A percentile compares a stretch with the other conserved stretches of the same genome.
These are phyloP conservation scores for Spergularia azorica DNA, from an alignment of 179 eudicot genomes.

Conservation along the genomic window DNA sequence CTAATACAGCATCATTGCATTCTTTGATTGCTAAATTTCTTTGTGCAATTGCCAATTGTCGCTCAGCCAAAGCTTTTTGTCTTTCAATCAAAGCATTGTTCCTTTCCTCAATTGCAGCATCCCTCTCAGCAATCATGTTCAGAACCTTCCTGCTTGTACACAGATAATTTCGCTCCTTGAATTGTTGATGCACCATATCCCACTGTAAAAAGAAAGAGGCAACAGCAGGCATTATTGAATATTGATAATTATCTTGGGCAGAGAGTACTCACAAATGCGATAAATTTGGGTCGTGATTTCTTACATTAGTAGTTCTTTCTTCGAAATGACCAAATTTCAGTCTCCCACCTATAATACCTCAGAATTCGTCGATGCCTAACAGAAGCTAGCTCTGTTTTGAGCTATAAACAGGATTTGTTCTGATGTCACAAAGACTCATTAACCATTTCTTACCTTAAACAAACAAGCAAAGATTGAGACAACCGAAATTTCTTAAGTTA, in stretches of 20 bases:
- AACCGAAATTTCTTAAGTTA: background rate
- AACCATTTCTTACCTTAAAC: background rate
- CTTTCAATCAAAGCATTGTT: constrained; percentile 63
- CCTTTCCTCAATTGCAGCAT: constrained; percentile 72
- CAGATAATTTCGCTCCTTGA: constrained; percentile 54
- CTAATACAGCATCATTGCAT: constrained; percentile 60
- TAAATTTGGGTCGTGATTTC: background rate
- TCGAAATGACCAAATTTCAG: constrained; percentile 47
- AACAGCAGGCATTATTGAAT: background rate
- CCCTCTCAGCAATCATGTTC: constrained; percentile 71
- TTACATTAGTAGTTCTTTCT: constrained; percentile 43
- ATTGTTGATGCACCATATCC: constrained; percentile 57
- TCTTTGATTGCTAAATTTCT: constrained; percentile 64
- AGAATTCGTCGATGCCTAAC: constrained; percentile 14
- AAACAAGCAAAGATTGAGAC: background rate
- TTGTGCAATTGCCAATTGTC: constrained; percentile 64
- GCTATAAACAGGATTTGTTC: no score
- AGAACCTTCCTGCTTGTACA: constrained; percentile 51
- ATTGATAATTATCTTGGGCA: background rate
- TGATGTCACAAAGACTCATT: background rate
- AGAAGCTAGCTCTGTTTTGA: no score
- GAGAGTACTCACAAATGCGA: background rate
- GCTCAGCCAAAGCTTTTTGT: constrained; percentile 62
- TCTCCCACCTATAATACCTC: constrained; percentile 41
- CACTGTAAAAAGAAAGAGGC: constrained; percentile 49